Conservation (phyloP, 441 rosid species). For the Gossypium aridum region DNA sequence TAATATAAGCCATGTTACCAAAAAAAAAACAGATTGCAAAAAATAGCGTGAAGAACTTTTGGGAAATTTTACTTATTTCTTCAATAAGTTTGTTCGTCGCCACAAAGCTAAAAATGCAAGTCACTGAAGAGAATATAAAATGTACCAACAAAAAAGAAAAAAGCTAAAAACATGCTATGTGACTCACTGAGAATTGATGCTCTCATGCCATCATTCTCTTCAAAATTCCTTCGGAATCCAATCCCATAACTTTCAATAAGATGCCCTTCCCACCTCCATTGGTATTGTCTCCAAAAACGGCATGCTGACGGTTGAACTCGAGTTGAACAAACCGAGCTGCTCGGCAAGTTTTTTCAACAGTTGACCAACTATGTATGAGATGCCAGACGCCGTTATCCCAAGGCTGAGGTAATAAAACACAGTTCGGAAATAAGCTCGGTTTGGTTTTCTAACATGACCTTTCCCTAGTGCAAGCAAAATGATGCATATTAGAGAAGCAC, state of each 20-base stretch:
- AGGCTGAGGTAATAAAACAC: constrained; percentile 28
- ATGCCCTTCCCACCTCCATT: constrained; percentile 20
- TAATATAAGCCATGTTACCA: no score
- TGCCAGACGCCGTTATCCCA: constrained; percentile 53
- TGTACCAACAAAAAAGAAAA: not conserved
- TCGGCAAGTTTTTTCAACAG: constrained; percentile 42
- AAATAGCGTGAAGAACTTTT: not conserved
- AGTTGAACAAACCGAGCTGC: constrained; percentile 40
- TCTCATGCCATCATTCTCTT: not conserved
- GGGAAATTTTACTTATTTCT: not conserved
- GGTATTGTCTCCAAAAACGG: not conserved
- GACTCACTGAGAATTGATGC: not conserved
- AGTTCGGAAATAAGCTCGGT: constrained; percentile 42
- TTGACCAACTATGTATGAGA: constrained; percentile 50
- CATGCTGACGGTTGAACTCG: constrained; percentile 14
- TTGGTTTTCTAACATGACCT: constrained; percentile 40
- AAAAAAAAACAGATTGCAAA: not conserved
- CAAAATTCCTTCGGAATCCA: not conserved
- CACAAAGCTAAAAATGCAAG: not conserved
- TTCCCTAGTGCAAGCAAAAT: constrained; percentile 61
- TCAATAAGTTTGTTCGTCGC: not conserved
- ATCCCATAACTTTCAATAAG: constrained; percentile 19
- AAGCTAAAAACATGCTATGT: not conserved
- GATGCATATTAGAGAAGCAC: constrained; percentile 57
- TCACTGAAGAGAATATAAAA: not conserved